These are phyloP conservation scores for Erysimum cheiri DNA, from an alignment of 441 rosid genomes.

Conservation along the genomic window DNA sequence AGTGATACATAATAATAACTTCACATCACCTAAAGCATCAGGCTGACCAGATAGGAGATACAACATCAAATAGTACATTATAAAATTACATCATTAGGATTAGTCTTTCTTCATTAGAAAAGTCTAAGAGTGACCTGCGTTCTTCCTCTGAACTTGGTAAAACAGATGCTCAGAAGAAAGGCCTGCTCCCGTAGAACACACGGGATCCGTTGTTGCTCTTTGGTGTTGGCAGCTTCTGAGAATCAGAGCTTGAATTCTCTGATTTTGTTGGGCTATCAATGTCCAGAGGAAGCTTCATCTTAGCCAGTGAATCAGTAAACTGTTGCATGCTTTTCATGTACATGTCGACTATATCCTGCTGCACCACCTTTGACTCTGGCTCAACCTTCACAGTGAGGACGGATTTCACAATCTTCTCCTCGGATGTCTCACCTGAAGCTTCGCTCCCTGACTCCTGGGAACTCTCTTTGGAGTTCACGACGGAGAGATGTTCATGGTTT, in stretches of 20 bases:
- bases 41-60: constrained; percentile 59
- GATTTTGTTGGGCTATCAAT: constrained; percentile 73
- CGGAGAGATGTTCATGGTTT: constrained; percentile 56
- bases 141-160: constrained; percentile 49
- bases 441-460: constrained; percentile 51
- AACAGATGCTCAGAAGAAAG: constrained; percentile 80
- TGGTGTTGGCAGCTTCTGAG: constrained; percentile 64
- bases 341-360: constrained; percentile 97
- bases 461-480: constrained; percentile 47
- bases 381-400: constrained; percentile 58
- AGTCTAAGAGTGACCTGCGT: constrained; percentile 66
- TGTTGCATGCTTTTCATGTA: constrained; percentile 99
- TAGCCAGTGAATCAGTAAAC: constrained; percentile 96
- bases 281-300: constrained; percentile 98
- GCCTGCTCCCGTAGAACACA: constrained; percentile 96
- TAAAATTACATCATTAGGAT: constrained; percentile 65
- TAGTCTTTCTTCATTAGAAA: constrained; percentile 60
- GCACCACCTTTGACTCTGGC: constrained; percentile 78
- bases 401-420: constrained; percentile 56
- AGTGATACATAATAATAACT: constrained; percentile 55
- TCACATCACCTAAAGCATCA: constrained; percentile 58
- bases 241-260: constrained; percentile 81
- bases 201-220: constrained; percentile 71
- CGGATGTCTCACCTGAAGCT: constrained; percentile 54
- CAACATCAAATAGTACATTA: constrained; percentile 60